Conservation (phyloP, 129 eudicot species). For the Solidago caesia region DNA sequence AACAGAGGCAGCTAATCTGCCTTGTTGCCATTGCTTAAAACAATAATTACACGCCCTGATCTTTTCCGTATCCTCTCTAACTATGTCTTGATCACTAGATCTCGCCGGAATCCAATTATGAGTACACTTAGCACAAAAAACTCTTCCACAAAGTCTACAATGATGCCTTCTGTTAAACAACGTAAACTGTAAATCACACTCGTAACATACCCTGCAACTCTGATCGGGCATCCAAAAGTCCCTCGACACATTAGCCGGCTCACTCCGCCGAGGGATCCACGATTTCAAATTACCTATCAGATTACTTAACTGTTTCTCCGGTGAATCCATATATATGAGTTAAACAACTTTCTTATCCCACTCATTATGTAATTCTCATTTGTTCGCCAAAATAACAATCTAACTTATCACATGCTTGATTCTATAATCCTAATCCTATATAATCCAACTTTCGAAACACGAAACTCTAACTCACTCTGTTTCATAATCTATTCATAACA, state of each 20-base stretch:
- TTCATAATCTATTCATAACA: no score
- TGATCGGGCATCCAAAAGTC: conserved; percentile 99
- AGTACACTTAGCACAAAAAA: conserved; percentile 88
- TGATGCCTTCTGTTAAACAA: conserved; percentile 86
- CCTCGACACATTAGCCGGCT: conserved; percentile 85
- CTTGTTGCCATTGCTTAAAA: conserved; percentile 85
- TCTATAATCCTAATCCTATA: no score
- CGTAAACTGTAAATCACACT: conserved; percentile 78
- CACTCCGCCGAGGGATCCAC: conserved; percentile 69
- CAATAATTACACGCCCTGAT: conserved; percentile 89
- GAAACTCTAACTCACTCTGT: no score
- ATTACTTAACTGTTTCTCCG: conserved; percentile 52
- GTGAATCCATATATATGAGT: conserved; percentile 51
- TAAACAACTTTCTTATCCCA: conserved; percentile 39
- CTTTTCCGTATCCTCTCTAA: conserved; percentile 63
- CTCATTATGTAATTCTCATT: conserved; percentile 68
- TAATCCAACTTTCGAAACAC: no score
- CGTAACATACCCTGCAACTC: conserved; percentile 93
- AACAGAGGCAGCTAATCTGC: conserved; percentile 47
- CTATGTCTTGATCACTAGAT: conserved; percentile 26
- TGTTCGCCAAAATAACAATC: conserved; percentile 29
- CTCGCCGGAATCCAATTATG: conserved; percentile 66
- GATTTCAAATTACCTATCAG: conserved; percentile 57
- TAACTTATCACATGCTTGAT: neutral
- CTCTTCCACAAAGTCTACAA: conserved; percentile 85